These are phyloP conservation scores for Scenedesmus sp. DNA, from an alignment of 163 green algal species.

Conservation along the genomic window DNA sequence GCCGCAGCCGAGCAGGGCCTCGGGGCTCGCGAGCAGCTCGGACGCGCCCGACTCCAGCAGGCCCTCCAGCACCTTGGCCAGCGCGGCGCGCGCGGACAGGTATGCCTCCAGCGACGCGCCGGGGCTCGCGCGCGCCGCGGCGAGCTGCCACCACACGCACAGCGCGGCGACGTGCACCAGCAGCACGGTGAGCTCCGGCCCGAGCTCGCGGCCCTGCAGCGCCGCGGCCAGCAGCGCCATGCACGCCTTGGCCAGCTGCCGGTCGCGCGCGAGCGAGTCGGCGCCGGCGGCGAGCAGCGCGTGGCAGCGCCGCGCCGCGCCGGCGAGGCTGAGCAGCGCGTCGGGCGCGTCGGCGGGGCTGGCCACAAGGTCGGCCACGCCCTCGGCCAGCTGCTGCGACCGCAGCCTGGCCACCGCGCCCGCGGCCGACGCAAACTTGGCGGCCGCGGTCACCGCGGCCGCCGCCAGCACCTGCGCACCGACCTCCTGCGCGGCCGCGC, in stretches of 20 bases:
- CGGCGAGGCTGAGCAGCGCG: conserved; percentile 34
- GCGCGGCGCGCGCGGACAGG: background rate
- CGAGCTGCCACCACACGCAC: conserved; percentile 19
- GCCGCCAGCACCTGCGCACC: conserved; percentile 15
- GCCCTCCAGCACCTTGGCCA: conserved; percentile 10
- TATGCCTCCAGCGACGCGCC: background rate
- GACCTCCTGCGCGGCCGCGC: conserved; percentile 38
- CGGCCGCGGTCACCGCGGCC: background rate
- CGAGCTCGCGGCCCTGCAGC: conserved; percentile 21
- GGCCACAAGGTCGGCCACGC: conserved; percentile 14
- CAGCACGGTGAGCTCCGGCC: conserved; percentile 10
- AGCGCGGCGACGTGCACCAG: conserved; percentile 19
- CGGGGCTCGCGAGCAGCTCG: conserved; percentile 9
- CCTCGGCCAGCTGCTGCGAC: conserved; percentile 13
- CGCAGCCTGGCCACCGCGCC: conserved; percentile 20
- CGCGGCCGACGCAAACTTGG: conserved; percentile 33
- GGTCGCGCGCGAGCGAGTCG: conserved; percentile 8
- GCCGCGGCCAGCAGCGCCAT: conserved; percentile 25
- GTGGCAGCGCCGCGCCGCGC: background rate
- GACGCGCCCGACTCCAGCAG: conserved; percentile 7
- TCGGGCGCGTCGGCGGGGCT: conserved; percentile 19
- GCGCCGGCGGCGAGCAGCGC: conserved; percentile 21
- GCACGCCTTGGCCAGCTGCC: conserved; percentile 17
- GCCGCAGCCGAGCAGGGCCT: conserved; percentile 9
- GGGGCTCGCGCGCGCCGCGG: background rate